These are phyloP conservation scores for Suhomyces coccinellae DNA, from an alignment of 1,139 yeast genomes.

Conservation along the genomic window DNA sequence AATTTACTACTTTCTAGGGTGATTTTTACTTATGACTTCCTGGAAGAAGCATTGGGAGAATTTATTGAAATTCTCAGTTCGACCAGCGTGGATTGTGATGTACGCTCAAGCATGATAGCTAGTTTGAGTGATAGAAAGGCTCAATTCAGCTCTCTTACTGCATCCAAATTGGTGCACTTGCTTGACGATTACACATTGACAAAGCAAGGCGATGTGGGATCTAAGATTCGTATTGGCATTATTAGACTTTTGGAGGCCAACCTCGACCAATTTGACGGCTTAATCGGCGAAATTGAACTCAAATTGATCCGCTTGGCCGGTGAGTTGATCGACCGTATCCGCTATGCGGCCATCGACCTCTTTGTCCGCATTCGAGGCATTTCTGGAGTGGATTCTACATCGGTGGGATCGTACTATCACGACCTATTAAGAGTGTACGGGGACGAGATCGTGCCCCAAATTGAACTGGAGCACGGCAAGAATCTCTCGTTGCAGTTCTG, in stretches of 20 bases:
- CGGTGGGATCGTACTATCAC: constrained; percentile 25
- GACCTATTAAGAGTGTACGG: constrained; percentile 24
- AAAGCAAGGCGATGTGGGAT: constrained; percentile 78
- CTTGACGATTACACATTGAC: constrained; percentile 68
- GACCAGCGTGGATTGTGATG: constrained; percentile 25
- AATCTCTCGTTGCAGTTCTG: constrained; percentile 42
- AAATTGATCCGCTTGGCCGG: constrained; percentile 57
- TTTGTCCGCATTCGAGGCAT: constrained; percentile 14
- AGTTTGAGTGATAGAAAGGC: constrained; percentile 5
- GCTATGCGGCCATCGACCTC: constrained; percentile 29
- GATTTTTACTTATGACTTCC: constrained; percentile 27
- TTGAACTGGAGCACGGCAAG: constrained; percentile 13
- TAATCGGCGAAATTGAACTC: constrained; percentile 9
- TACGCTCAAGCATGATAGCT: constrained; percentile 25
- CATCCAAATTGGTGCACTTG: constrained; percentile 25
- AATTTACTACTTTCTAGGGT: constrained; percentile 34
- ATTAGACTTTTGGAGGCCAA: constrained; percentile 40
- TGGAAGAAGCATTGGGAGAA: constrained; percentile 12
- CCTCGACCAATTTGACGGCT: constrained; percentile 8
- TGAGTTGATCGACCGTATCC: constrained; percentile 40
- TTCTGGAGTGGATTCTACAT: constrained; percentile 3
- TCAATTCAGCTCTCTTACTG: constrained; percentile 6
- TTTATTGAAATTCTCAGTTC: constrained; percentile 22
- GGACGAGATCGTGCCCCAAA: constrained; percentile 1
- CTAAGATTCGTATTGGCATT: constrained; percentile 59